Evolutionary conservation across 768 basidiomycete genomes (phyloP).

Genomic region (Suillus clintonianus): DNA sequence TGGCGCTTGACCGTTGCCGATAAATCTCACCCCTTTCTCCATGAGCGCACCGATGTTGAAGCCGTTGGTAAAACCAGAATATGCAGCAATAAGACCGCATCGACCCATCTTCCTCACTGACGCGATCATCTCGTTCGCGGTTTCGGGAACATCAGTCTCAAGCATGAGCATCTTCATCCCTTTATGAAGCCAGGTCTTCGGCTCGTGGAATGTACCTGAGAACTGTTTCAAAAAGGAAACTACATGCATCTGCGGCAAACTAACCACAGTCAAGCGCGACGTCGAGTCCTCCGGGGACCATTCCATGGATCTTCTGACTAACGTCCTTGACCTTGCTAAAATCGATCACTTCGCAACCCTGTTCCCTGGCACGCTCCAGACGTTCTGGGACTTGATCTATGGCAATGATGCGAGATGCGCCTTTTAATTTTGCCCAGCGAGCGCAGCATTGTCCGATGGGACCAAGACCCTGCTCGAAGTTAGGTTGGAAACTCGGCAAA

Average conservation of each 20-base stretch:
- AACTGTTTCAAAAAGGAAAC: not conserved
- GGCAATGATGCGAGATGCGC: conserved; percentile 68
- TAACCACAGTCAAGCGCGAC: conserved; percentile 56
- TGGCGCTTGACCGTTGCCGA: conserved; percentile 76
- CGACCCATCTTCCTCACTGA: conserved; percentile 57
- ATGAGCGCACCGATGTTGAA: conserved; percentile 74
- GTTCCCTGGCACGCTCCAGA: conserved; percentile 46
- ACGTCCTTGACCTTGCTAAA: conserved; percentile 51
- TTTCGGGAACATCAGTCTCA: conserved; percentile 75
- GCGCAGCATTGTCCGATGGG: conserved; percentile 66
- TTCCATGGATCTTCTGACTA: conserved; percentile 55
- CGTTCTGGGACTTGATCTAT: conserved; percentile 63
- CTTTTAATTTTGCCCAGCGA: conserved; percentile 65
- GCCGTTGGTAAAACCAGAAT: conserved; percentile 66
- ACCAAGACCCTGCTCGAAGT: conserved; percentile 51
- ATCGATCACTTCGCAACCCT: conserved; percentile 60
- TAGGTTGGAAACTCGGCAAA: not conserved
- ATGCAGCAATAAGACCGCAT: conserved; percentile 68
- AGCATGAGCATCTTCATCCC: conserved; percentile 70
- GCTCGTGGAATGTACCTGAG: conserved; percentile 66
- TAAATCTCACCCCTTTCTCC: conserved; percentile 74
- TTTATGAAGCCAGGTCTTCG: conserved; percentile 65
- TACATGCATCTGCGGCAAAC: conserved; percentile 15
- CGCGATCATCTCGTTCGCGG: conserved; percentile 51
- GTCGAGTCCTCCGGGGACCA: conserved; percentile 66